Evolutionary conservation across 1,284 basidiomycete genomes (phyloP).

Genomic region (Macrocybe sp.): DNA sequence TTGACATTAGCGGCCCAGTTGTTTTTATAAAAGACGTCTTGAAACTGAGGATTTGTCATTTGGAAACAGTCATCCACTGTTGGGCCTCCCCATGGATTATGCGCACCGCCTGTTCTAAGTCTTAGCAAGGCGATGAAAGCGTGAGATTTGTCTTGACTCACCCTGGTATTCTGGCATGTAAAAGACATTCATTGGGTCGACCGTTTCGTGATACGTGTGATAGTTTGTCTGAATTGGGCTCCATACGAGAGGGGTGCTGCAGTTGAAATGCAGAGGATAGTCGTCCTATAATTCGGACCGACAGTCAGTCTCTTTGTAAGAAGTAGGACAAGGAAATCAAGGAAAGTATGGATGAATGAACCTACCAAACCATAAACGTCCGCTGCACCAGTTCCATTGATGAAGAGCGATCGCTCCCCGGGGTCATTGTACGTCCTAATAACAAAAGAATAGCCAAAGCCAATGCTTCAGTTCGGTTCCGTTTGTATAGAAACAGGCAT

Average conservation of each 20-base stretch:
- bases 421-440: not conserved
- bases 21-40: constrained; percentile 19
- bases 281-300: constrained; percentile 10
- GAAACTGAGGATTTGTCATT: constrained; percentile 17
- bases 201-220: constrained; percentile 13
- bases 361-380: constrained; percentile 15
- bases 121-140: not conserved
- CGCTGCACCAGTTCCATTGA: constrained; percentile 8
- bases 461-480: constrained; percentile 10
- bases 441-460: not conserved
- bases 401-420: not conserved
- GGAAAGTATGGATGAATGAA: not conserved
- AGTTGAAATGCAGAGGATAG: constrained; percentile 18
- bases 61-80: constrained; percentile 11
- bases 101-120: constrained; percentile 10
- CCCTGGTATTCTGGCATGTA: constrained; percentile 14
- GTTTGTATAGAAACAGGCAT: constrained; percentile 8
- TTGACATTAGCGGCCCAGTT: constrained; percentile 21
- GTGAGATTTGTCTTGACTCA: not conserved
- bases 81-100: constrained; percentile 17
- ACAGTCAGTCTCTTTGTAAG: not conserved
- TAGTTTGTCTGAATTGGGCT: constrained; percentile 16
- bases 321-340: not conserved
- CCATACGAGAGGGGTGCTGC: constrained; percentile 15
- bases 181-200: constrained; percentile 14